These are phyloP conservation scores for Euclidium syriacum DNA, from an alignment of 345 rosid species.

Conservation along the genomic window DNA sequence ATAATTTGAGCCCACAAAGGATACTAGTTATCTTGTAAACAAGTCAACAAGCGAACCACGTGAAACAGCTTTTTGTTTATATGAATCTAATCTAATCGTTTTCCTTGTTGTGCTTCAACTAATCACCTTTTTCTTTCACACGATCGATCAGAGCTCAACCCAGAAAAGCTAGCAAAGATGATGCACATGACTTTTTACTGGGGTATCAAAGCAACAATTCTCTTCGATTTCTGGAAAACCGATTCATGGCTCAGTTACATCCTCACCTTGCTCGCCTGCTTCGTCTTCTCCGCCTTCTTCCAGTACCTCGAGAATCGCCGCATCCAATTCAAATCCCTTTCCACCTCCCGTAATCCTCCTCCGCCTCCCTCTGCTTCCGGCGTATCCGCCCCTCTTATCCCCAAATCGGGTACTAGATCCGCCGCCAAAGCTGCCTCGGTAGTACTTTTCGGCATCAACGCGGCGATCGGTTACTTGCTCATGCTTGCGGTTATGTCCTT, in stretches of 20 bases:
- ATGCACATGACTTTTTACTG: slow-evolving; percentile 97
- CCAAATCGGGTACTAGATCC: slow-evolving; percentile 27
- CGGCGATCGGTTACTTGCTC: slow-evolving; percentile 68
- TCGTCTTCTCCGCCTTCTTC: slow-evolving; percentile 52
- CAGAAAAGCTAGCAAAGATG: slow-evolving; percentile 42
- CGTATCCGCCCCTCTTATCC: slow-evolving; percentile 37
- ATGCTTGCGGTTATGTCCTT: slow-evolving; percentile 88
- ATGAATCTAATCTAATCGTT: neutral
- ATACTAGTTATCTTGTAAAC: slow-evolving; percentile 10
- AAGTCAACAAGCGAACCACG: slow-evolving; percentile 1
- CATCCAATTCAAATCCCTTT: slow-evolving; percentile 34
- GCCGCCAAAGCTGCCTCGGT: slow-evolving; percentile 40
- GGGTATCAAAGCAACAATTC: slow-evolving; percentile 62
- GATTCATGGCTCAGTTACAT: slow-evolving; percentile 56
- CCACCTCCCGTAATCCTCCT: slow-evolving; percentile 18
- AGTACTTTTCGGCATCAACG: slow-evolving; percentile 53
- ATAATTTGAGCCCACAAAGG: neutral
- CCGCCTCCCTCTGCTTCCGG: slow-evolving; percentile 5
- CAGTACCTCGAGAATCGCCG: slow-evolving; percentile 67
- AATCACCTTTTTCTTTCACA: neutral
- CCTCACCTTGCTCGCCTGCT: slow-evolving; percentile 63
- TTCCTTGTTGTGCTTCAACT: too few species aligned
- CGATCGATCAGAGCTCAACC: neutral
- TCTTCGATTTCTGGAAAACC: slow-evolving; percentile 66
- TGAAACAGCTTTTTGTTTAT: neutral